These are phyloP conservation scores for Tuber aestivum DNA, from an alignment of 495 filamentous ascomycete genomes.

Conservation along the genomic window DNA sequence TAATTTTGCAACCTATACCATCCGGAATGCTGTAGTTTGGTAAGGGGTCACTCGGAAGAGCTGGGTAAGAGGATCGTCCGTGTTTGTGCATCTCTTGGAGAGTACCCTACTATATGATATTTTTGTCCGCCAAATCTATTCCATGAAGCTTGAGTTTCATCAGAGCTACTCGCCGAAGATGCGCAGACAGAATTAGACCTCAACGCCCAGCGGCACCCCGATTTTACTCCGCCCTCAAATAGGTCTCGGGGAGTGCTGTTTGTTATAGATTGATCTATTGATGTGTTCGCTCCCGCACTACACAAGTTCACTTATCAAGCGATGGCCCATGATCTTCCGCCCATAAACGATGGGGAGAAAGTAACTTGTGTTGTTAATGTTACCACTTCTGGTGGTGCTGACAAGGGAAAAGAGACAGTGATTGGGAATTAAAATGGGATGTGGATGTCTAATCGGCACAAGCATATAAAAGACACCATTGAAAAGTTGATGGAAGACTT, in stretches of 20 bases:
- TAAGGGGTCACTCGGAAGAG: slow-evolving; percentile 69
- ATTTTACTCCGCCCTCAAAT: slow-evolving; percentile 74
- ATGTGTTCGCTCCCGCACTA: slow-evolving; percentile 74
- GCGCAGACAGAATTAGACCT: slow-evolving; percentile 83
- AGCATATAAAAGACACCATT: slow-evolving; percentile 97
- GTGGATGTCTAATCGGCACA: slow-evolving; percentile 87
- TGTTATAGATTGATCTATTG: slow-evolving; percentile 88
- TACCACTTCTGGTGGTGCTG: slow-evolving; percentile 69
- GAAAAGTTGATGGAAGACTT: slow-evolving; percentile 90
- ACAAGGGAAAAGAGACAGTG: slow-evolving; percentile 82
- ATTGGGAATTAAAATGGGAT: slow-evolving; percentile 83
- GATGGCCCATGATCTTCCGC: slow-evolving; percentile 89
- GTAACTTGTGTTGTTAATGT: slow-evolving; percentile 57
- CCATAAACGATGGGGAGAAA: slow-evolving; percentile 80
- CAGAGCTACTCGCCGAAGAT: slow-evolving; percentile 77
- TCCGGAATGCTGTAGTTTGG: slow-evolving; percentile 76
- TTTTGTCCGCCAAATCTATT: slow-evolving; percentile 66
- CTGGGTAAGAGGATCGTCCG: slow-evolving; percentile 69
- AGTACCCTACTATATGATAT: slow-evolving; percentile 73
- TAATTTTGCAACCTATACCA: slow-evolving; percentile 92
- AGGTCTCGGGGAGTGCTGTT: slow-evolving; percentile 77
- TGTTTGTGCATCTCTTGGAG: slow-evolving; percentile 45
- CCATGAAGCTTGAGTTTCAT: slow-evolving; percentile 83
- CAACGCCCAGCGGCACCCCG: slow-evolving; percentile 70
- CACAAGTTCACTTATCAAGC: slow-evolving; percentile 99